Evolutionary conservation across 371 early-diverging fungal genomes (phyloP), one percentile per base, ranked within the genome.

Genomic region (Apophysomyces trapeziformis): DNA sequence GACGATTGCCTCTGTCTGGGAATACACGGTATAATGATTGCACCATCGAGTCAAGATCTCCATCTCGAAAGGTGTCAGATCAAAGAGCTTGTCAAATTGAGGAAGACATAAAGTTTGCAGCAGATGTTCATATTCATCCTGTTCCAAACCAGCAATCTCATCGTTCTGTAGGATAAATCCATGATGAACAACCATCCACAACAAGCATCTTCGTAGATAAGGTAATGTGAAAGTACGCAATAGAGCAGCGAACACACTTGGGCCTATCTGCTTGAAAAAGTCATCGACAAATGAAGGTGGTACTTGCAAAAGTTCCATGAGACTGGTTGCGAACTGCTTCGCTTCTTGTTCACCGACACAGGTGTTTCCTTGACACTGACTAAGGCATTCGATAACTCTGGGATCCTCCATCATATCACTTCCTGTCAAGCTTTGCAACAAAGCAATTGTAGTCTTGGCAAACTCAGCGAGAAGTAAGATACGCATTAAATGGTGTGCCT

Each of bases 381-480:
- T 21, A 13, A 73, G 54, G 21, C 44, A 50, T 26, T 67, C 16
- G 5, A 9, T 57, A 4, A 68, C 21, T 3, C 45, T 57, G 2
- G 44, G 26, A 26, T 72, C 57, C 14, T 71, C 57, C 1, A 70
- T 32, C 35, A 62, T 50, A 3, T 71, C 71, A 8, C 61, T 61
- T 16, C 65, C 61, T 1, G 59, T 44, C 3, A 77, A 58, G 21
- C 61, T 36, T 16, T 68, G 71, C 11, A 77, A 67, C 56, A 87
- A 66, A 5, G 71, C 72, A 54, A 85, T 74, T 11, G 82, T 69
- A 2, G 75, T 78, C 66, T 83, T 87, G 13, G 88, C 73, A 14
- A 92, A 65, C 68, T 92, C 92, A 0, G 90, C 92, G 13, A 87
- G 59, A 56, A 85, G 79, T 47, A 92, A 66, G 21, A 87, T 73